Conservation (phyloP, 192 early-diverging fungal genomes). For the Lobosporangium transversale region DNA sequence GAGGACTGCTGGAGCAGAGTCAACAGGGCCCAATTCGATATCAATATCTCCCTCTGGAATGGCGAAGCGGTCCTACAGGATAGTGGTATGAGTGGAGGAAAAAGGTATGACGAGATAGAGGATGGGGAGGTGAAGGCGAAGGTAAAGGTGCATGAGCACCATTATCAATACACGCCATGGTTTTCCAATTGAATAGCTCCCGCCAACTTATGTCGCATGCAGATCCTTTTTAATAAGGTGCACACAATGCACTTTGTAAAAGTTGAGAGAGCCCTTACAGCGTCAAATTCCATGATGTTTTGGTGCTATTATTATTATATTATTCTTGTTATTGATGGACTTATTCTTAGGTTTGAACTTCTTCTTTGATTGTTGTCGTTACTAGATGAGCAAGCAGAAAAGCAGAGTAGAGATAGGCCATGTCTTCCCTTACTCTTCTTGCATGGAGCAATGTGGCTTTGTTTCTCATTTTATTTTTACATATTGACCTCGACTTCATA, state of each 20-base stretch:
- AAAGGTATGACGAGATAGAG: background rate
- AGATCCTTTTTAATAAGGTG: too few relatives aligned
- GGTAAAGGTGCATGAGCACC: too few relatives aligned
- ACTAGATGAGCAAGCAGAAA: background rate
- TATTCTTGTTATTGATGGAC: too few relatives aligned
- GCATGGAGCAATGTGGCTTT: background rate
- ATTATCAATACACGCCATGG: too few relatives aligned
- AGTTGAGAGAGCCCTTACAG: conserved; percentile 20
- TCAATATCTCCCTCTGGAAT: conserved; percentile 40
- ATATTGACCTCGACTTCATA: too few relatives aligned
- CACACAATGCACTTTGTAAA: too few relatives aligned
- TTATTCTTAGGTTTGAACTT: too few relatives aligned
- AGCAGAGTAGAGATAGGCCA: background rate
- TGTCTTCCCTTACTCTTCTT: too few relatives aligned
- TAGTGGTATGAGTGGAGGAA: background rate
- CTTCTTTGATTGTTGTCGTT: too few relatives aligned
- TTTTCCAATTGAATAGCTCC: too few relatives aligned
- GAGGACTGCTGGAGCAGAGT: background rate
- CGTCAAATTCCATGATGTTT: conserved; percentile 23
- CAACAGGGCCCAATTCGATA: conserved; percentile 9
- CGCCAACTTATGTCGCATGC: too few relatives aligned
- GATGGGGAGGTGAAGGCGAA: background rate
- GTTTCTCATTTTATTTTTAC: background rate
- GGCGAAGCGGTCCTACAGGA: conserved; percentile 17
- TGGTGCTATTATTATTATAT: too few relatives aligned